Percentiles rank a stretch among this genome's conserved stretches.
phyloP scores from a whole-genome alignment of 192 early-diverging fungal species.

The Obelidium mucronatum region DNA sequence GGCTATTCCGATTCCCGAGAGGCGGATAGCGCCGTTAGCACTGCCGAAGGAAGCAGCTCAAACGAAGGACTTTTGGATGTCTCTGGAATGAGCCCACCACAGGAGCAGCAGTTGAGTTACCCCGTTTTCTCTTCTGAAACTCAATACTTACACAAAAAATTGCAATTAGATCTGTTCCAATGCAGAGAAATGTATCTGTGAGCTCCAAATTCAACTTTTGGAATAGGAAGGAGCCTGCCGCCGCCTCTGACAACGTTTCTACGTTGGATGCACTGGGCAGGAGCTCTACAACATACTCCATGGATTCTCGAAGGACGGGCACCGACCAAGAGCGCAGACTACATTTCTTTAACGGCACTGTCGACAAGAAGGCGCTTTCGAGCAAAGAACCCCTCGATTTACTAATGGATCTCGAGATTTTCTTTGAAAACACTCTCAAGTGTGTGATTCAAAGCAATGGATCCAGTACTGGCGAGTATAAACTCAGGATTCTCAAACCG shows the following conservation, averaged over 20 bases:
- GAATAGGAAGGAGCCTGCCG: neutral
- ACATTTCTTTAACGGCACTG: neutral
- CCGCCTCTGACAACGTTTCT: neutral
- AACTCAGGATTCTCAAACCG: neutral
- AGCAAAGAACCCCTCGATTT: constrained; percentile 15
- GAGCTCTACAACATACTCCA: neutral
- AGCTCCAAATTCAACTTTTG: neutral
- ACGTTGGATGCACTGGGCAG: neutral
- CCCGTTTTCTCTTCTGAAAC: neutral
- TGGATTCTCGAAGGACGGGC: neutral
- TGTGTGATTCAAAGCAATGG: neutral
- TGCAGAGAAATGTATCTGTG: neutral
- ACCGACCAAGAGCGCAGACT: neutral
- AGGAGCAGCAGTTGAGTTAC: neutral
- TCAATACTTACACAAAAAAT: neutral
- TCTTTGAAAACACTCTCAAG: constrained; percentile 10
- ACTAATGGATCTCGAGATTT: neutral
- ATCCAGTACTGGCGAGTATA: neutral
- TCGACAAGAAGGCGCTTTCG: constrained; percentile 16
- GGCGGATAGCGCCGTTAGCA: neutral
- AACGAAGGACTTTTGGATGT: neutral
- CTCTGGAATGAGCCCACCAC: neutral
- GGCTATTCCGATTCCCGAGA: neutral
- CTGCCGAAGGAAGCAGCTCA: neutral
- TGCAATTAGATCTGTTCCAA: neutral